Evolutionary conservation across 768 basidiomycete genomes (phyloP), one percentile per base, ranked within the genome.

Genomic region (Tylopilus sp.): DNA sequence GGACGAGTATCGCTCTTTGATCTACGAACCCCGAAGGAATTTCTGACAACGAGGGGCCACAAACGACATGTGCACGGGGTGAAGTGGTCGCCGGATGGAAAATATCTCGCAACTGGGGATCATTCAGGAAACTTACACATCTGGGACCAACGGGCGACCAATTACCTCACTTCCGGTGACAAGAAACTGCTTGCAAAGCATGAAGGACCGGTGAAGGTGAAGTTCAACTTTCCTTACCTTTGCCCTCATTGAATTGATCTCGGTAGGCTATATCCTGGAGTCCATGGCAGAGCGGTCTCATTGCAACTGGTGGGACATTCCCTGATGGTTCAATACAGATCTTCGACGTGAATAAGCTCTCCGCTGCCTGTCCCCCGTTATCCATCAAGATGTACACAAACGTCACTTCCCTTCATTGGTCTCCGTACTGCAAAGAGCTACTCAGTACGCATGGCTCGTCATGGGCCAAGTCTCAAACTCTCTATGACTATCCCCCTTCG

Each of bases 401-500:
- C 63, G 75, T 85, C 47, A 83, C 80, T 44, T 83, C 78, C 17
- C 73, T 83, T 48, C 75, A 79, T 55, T 88, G 80, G 73, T 88
- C 90, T 15, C 81, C 84, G 4, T 86, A 91, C 55, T 83, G 84
- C 61, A 91, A 90, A 57, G 93, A 95, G 61, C 69, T 97, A 31
- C 69, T 95, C n/a, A 88, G 82, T 39, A 88, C 90, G 3, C 89
- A 93, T 59, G 90, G 71, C 50, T 64, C 65, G 44, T 61, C 53
- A 26, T 69, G 69, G 68, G 53, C 53, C 10, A 53, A 40, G 33
- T 51, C 58, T 30, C 69, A 69, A 40, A 33, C 39, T 15, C 33
- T 57, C 21, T 51, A 56, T 9, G 59, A 56, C 3, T 31, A 42
- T n/a, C 58, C 63, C 12, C 57, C 61, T 21, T 47, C 57, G 11